Base-by-base conservation (phyloP, 352 stramenopile genomes). In the Globisporangium nagaii region DNA sequence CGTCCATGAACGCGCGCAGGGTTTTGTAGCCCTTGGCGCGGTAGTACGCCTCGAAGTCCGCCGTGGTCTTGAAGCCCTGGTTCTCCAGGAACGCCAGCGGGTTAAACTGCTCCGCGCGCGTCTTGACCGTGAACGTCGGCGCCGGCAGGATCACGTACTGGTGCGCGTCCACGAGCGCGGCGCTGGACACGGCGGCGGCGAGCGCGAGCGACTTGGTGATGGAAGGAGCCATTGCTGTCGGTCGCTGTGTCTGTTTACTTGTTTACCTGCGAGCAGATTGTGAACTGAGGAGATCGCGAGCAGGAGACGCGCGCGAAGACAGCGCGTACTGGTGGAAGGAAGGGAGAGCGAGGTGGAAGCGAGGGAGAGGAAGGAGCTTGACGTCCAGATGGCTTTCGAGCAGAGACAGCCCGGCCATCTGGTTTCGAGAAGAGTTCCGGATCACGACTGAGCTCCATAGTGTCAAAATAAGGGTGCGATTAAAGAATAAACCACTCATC, bases 21-120 rank as follows among this genome's bases (percentile, higher is more conserved):
- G 54, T 32, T 11, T 54, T 49, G 54, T 61, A 61, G 19, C 46
- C 46, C 11, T 61, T 54, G 24, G 22, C 9, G 19, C 25, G 32
- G 53, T 58, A 32, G 54, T 54, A 84, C 12, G 39, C 59, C 3
- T 63, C 68, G 37, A 80, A 74, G 40, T 84, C 70, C 6, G 62
- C 54, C 25, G 63, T 65, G 6, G 68, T 78, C n/a, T 62, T 55
- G 43, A 63, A 75, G 30, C 62, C 65, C 44, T 84, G 73, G 48
- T 71, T 57, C 56, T 84, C 73, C 17, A 84, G 59, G 57, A 78
- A 78, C 41, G 73, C 73, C n/a, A 80, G 48, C 19, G 70, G 70
- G 5, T 70, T 66, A 57, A 73, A 73, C 63, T 73, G 66, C 43
- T 63, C 66, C 27, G 56, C 63, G 30, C 62, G 60, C 39, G 70